A percentile compares a stretch with the other conserved stretches of the same genome.
These are phyloP conservation scores for Xylariaceae sp. DNA, from an alignment of 2,329 filamentous ascomycete genomes.

Conservation along the genomic window DNA sequence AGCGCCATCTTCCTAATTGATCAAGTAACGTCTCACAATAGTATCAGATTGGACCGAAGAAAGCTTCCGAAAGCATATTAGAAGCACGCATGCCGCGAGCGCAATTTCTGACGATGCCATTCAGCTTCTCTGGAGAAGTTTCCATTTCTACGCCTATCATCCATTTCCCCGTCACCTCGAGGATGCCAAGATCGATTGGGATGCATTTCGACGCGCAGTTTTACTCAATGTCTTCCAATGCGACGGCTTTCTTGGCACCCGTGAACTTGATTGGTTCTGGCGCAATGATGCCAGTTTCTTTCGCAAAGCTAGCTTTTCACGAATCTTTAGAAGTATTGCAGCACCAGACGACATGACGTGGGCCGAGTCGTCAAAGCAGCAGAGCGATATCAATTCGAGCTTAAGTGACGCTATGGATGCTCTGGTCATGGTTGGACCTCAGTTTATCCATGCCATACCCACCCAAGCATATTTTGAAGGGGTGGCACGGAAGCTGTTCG, in stretches of 20 bases:
- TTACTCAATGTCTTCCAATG: slow-evolving; percentile 5
- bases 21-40: background rate
- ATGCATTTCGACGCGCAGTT: slow-evolving; percentile 3
- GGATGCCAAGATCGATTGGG: background rate
- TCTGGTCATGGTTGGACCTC: slow-evolving; percentile 10
- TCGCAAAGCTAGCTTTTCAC: slow-evolving; percentile 5
- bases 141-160: slow-evolving; percentile 13
- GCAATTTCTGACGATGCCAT: slow-evolving; percentile 4
- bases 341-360: background rate
- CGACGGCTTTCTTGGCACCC: slow-evolving; percentile 10
- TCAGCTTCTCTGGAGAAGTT: slow-evolving; percentile 11
- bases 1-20: background rate
- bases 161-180: background rate
- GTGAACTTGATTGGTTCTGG: slow-evolving; percentile 13
- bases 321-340: slow-evolving; percentile 9
- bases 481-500: slow-evolving; percentile 3
- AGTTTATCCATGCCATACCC: slow-evolving; percentile 4
- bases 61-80: slow-evolving; percentile 8
- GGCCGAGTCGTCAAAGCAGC: background rate
- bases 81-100: background rate
- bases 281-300: slow-evolving; percentile 3
- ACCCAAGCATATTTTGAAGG: background rate
- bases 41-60: slow-evolving; percentile 2
- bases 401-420: slow-evolving; percentile 10
- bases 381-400: background rate